Base-by-base conservation (phyloP, 768 basidiomycete genomes). In the Candolleomyces eurysporus region DNA sequence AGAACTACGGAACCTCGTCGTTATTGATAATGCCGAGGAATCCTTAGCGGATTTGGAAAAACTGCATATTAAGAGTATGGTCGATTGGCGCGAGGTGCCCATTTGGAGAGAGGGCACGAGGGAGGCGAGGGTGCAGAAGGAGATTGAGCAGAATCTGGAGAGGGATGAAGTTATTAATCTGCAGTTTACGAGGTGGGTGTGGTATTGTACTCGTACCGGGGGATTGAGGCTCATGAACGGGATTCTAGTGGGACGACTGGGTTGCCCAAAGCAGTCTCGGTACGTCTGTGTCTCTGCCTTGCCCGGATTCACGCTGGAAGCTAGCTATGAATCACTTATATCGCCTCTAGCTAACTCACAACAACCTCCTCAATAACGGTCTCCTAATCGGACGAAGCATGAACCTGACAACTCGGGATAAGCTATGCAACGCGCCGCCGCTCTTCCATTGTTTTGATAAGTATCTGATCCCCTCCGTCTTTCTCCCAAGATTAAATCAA, bases 401-500 rank as follows among this genome's bases (percentile, higher is more conserved):
- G 92, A 72, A 74, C 57, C 75, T 94, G 48, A 82, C 86, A 0
- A 75, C 83, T 26, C 69, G 80, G 9, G 92, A 94, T 63, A 72
- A 90, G 22, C 73, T 93, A 4, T 92, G 92, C 79, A 93, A 94
- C 63, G 86, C 86, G 1, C 92, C 92, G 2, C 92, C 92, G 0
- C 73, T 93, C 1, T 94, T 93, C 70, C 92, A 94, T 70, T 94
- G 92, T 69, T 93, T 93, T 83, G 92, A 92, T 91, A 75, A 88
- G 90, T 90, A 36, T 36, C 36, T 36, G 11, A 11, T 11, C 36
- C 11, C 36, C 11, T 36, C 8, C 36, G n/a, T n/a, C 45, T 6
- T 43, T 42, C 36, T 31, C 30, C 22, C 45, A 30, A 13, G 45
- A 59, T 46, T 46, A 3, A 46, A 21, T 46, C 19, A 17, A 14